A percentile compares a stretch with the other conserved stretches of the same genome.
These are phyloP conservation scores for Fusarium pseudoanthophilum DNA, from an alignment of 2,329 filamentous ascomycete species.

Conservation along the genomic window DNA sequence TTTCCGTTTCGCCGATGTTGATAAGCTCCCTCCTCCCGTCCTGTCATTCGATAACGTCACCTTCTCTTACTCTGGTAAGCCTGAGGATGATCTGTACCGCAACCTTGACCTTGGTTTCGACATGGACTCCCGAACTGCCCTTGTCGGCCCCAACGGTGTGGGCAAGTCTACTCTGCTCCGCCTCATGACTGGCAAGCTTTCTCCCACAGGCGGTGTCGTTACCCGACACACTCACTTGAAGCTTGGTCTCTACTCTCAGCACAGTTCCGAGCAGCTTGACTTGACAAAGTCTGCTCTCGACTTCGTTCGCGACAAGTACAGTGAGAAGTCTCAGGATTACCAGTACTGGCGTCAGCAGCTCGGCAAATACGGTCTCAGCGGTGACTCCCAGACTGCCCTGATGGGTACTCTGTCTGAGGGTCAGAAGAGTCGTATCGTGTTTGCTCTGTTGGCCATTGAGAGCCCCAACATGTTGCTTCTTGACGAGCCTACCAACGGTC, in stretches of 20 bases:
- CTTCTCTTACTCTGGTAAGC: conserved; percentile 94
- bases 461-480: conserved; percentile 96
- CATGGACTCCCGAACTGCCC: conserved; percentile 97
- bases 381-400: conserved; percentile 93
- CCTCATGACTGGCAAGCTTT: conserved; percentile 96
- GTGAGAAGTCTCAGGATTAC: conserved; percentile 90
- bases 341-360: conserved; percentile 99
- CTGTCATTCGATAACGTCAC: conserved; percentile 97
- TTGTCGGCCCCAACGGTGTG: conserved; percentile 98
- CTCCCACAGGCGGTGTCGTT: conserved; percentile 82
- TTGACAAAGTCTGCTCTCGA: conserved; percentile 97
- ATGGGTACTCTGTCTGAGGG: conserved; percentile 99
- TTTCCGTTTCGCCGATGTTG: conserved; percentile 98
- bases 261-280: conserved; percentile 98
- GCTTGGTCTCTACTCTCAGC: conserved; percentile 97
- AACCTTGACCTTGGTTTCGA: conserved; percentile 98
- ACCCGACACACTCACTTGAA: conserved; percentile 97
- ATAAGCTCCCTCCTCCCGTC: conserved; percentile 98
- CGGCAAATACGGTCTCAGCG: conserved; percentile 90
- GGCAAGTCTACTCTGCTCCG: conserved; percentile 97
- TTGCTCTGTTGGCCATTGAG: conserved; percentile 94
- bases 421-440: conserved; percentile 98
- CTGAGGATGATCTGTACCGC: conserved; percentile 93
- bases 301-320: conserved; percentile 97
- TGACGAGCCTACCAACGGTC: conserved; percentile 98